phyloP scores from a whole-genome alignment of 139 green algal species.

The Haematococcus sp. region DNA sequence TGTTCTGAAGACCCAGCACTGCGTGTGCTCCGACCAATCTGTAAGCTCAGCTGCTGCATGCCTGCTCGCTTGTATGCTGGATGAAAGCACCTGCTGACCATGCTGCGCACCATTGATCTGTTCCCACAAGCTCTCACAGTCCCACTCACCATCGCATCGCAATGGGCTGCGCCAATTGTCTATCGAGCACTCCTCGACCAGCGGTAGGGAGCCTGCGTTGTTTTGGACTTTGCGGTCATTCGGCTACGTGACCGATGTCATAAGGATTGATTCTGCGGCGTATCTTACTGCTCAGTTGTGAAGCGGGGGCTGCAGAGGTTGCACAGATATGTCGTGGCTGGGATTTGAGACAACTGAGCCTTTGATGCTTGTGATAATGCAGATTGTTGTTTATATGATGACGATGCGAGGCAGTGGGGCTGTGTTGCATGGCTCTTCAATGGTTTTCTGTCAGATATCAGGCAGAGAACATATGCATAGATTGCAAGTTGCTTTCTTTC shows the following conservation, averaged over 20 bases:
- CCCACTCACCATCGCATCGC: conserved; percentile 4
- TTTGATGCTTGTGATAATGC: too few relatives aligned
- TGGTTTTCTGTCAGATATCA: too few relatives aligned
- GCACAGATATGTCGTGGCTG: too few relatives aligned
- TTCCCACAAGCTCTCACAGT: not conserved
- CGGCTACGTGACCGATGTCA: too few relatives aligned
- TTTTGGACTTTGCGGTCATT: not conserved
- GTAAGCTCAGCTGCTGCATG: not conserved
- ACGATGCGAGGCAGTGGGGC: too few relatives aligned
- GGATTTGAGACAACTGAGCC: too few relatives aligned
- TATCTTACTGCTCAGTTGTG: not conserved
- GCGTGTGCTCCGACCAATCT: not conserved
- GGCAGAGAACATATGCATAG: too few relatives aligned
- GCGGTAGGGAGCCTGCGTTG: not conserved
- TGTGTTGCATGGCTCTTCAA: too few relatives aligned
- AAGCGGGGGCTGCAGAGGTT: not conserved
- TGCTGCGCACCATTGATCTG: too few relatives aligned
- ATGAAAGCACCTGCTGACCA: not conserved
- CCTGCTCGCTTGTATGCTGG: not conserved
- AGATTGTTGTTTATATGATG: too few relatives aligned
- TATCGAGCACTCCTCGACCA: conserved; percentile 15
- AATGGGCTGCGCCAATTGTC: conserved; percentile 21
- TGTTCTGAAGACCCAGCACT: not conserved
- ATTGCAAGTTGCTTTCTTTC: too few relatives aligned
- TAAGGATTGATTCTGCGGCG: too few relatives aligned